Base-by-base conservation (phyloP, 225 moss, liverwort and hornwort genomes). In the Thuidium tamariscinum region DNA sequence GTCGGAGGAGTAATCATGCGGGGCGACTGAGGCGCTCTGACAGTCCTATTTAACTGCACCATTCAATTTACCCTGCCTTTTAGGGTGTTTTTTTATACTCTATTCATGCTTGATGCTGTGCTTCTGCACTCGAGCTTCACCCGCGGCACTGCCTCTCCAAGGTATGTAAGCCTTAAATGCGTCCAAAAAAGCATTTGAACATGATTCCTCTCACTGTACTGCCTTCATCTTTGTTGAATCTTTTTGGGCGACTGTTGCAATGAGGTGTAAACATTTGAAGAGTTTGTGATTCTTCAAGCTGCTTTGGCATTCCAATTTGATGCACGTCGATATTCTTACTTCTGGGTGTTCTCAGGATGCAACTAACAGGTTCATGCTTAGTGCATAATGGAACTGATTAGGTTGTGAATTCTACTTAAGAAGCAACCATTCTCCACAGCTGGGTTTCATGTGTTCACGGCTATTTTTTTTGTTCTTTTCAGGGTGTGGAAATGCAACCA, bases 1-100 rank as follows among this genome's bases (percentile, higher is more conserved):
- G 90, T 88, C 88, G 92, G 84, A 90, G 84, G 78, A 85, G 85
- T 85, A 87, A 44, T 60, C 83, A 87, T 37, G 56, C 15, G 51
- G 77, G 86, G 65, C 89, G 91, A 10, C 34, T 23, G 81, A 80
- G 86, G 37, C 90, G 81, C 34, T 88, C 89, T 41, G 56, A 77
- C 12, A 86, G 88, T 90, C 90, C 86, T 18, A 23, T 72, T 44
- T 90, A 87, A 61, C 18, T 8, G n/a, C 52, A 55, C 30, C 63
- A 19, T 69, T 83, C 30, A 59, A 46, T 82, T 59, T 81, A 61
- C 57, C 22, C 41, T 37, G 52, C 23, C 17, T 22, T 76, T 6
- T 10, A 63, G 70, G 69, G 70, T 42, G 26, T 46, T 25, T 63
- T 41, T 77, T 48, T 14, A 70, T 62, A 39, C 49, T 81, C 61